Percentiles rank a stretch among this genome's conserved stretches.
Evolutionary conservation across 2,329 filamentous ascomycete species (phyloP).

Genomic region (Colletotrichum sp.): DNA sequence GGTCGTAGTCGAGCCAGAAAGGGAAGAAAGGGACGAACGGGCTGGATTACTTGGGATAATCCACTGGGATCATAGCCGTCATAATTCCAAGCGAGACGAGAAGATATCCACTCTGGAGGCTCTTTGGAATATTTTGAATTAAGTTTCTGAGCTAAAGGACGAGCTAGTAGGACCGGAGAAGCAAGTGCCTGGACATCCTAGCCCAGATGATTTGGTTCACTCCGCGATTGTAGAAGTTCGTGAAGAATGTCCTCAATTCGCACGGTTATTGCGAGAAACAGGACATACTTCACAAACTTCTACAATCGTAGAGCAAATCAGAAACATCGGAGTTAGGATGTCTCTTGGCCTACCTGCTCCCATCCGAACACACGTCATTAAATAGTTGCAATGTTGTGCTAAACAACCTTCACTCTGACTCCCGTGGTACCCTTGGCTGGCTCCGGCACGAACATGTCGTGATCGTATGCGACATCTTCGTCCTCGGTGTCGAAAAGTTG

Average conservation of each 20-base stretch:
- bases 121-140: neutral
- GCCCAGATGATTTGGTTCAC: neutral
- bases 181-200: neutral
- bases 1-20: neutral
- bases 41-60: neutral
- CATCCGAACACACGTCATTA: neutral
- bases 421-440: slow-evolving; percentile 15
- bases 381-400: neutral
- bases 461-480: slow-evolving; percentile 32
- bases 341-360: neutral
- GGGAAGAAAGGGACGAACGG: neutral
- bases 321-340: neutral
- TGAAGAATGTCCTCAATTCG: neutral
- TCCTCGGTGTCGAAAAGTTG: slow-evolving; percentile 31
- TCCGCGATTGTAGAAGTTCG: neutral
- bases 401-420: slow-evolving; percentile 9
- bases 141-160: neutral
- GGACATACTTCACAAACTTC: neutral
- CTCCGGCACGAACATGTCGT: slow-evolving; percentile 30
- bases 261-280: neutral
- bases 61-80: neutral
- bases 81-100: neutral
- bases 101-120: neutral
- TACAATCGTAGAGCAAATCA: neutral
- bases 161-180: neutral